Conservation (phyloP, 2,329 filamentous ascomycete genomes). For the Cladophialophora psammophila region DNA sequence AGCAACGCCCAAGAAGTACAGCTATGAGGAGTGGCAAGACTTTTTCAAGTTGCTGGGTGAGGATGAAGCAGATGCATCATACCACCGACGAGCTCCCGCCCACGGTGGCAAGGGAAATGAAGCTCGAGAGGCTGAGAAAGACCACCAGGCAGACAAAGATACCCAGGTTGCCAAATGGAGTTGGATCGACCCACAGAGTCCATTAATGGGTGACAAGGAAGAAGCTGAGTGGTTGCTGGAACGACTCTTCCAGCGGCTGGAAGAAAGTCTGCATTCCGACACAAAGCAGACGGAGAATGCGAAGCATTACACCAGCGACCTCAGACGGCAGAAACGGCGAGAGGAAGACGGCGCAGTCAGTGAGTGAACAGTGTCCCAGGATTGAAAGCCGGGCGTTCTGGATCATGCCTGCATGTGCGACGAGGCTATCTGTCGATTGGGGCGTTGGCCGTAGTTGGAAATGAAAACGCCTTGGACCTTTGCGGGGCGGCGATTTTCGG, state of each 20-base stretch:
- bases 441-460: neutral
- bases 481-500: neutral
- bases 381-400: neutral
- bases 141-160: slow-evolving; percentile 10
- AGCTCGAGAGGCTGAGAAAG: slow-evolving; percentile 6
- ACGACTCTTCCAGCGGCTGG: slow-evolving; percentile 48
- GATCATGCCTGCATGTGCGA: neutral
- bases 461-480: neutral
- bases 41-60: slow-evolving; percentile 58
- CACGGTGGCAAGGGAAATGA: slow-evolving; percentile 18
- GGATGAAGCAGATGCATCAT: slow-evolving; percentile 50
- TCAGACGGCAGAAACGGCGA: neutral
- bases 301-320: slow-evolving; percentile 26
- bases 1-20: slow-evolving; percentile 47
- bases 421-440: neutral
- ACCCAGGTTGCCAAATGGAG: slow-evolving; percentile 44
- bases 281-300: slow-evolving; percentile 22
- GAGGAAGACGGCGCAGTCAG: neutral
- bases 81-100: slow-evolving; percentile 40
- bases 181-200: slow-evolving; percentile 51
- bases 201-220: slow-evolving; percentile 50
- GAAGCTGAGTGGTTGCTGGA: slow-evolving; percentile 55
- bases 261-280: slow-evolving; percentile 45
- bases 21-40: slow-evolving; percentile 57
- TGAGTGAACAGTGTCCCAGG: slow-evolving; percentile 7